Conservation (phyloP, 768 basidiomycete genomes). For the Auricularia cornea region DNA sequence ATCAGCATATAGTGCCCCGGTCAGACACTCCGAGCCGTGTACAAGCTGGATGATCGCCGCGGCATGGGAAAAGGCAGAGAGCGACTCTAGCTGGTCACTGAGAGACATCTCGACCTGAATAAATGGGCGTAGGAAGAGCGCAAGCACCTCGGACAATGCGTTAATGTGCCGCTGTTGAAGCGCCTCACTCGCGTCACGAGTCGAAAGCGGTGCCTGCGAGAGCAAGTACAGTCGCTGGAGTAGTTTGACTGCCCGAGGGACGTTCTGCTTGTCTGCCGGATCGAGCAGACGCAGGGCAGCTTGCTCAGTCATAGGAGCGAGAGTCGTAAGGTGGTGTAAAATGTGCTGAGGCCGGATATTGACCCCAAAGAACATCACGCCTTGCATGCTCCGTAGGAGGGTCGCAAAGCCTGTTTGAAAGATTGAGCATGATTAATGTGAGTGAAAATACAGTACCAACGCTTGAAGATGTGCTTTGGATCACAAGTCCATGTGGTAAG, state of each 20-base stretch:
- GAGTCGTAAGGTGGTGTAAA: not conserved
- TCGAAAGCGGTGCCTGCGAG: not conserved
- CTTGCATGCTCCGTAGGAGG: not conserved
- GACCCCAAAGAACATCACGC: not conserved
- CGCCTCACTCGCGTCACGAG: not conserved
- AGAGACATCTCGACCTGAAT: not conserved
- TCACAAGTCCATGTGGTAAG: not conserved
- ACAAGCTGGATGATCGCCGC: not conserved
- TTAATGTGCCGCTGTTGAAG: not conserved
- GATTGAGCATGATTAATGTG: no score
- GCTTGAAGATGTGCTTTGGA: not conserved
- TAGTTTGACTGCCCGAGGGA: not conserved
- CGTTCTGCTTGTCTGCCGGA: not conserved
- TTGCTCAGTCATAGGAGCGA: not conserved
- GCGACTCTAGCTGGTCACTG: not conserved
- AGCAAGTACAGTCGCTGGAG: not conserved
- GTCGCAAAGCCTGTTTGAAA: not conserved
- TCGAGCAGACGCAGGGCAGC: not conserved
- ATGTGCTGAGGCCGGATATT: not conserved
- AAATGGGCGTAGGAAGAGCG: not conserved
- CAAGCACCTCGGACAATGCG: not conserved
- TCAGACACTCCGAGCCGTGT: conserved; percentile 18
- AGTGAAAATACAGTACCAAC: not conserved
- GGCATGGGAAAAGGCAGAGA: not conserved
- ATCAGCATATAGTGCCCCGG: conserved; percentile 24